Conservation (phyloP, 345 rosid species). For the Fremontodendron californicum region DNA sequence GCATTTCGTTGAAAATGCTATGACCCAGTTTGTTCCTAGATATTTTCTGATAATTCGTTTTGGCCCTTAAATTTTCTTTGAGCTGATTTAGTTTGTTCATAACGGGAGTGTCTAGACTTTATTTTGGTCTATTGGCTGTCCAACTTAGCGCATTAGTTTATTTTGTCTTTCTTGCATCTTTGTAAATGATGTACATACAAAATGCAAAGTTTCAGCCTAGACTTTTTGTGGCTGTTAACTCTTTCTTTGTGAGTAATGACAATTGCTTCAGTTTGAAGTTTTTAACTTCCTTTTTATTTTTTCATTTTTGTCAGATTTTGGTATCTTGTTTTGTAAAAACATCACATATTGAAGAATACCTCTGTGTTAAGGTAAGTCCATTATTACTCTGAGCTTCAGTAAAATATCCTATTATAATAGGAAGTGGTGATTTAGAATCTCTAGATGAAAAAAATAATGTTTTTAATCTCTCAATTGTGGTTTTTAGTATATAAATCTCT, state of each 20-base stretch:
- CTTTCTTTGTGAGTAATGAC: not conserved
- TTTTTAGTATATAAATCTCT: not conserved
- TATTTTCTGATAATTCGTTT: not conserved
- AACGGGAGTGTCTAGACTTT: not conserved
- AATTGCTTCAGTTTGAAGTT: constrained; percentile 7
- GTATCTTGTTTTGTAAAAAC: constrained; percentile 93
- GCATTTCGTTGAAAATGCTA: not conserved
- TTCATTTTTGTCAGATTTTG: constrained; percentile 55
- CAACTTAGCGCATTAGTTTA: not conserved
- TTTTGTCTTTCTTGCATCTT: not conserved
- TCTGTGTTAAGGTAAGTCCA: constrained; percentile 69
- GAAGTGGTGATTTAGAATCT: not conserved
- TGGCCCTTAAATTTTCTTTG: not conserved
- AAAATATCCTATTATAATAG: constrained; percentile 1
- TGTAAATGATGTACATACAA: not conserved
- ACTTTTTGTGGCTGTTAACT: not conserved
- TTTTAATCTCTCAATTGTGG: not conserved
- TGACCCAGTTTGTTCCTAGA: not conserved
- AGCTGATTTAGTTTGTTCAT: not conserved
- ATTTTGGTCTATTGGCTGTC: not conserved
- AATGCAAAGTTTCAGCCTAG: not conserved
- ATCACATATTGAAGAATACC: constrained; percentile 78
- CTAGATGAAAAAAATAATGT: not conserved
- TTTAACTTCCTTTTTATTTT: constrained; percentile 9
- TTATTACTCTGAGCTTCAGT: constrained; percentile 3